These are phyloP conservation scores for Dothistroma pini DNA, from an alignment of 2,329 filamentous ascomycete species.

Conservation along the genomic window DNA sequence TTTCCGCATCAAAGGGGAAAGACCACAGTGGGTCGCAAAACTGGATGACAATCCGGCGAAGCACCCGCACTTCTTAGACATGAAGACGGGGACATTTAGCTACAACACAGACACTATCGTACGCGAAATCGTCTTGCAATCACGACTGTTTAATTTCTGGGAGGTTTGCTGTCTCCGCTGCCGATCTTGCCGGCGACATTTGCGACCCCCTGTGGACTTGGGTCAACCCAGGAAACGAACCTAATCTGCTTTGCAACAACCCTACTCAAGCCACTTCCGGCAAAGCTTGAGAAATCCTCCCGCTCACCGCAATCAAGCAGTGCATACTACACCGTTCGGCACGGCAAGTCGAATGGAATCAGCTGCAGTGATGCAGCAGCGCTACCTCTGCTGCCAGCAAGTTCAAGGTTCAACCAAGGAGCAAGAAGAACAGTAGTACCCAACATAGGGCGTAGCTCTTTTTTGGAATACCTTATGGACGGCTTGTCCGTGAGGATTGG, in stretches of 20 bases:
- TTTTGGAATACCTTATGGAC: not conserved
- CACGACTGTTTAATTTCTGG: no score
- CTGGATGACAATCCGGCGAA: no score
- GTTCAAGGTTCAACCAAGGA: not conserved
- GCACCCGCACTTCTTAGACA: no score
- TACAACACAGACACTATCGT: no score
- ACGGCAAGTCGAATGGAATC: not conserved
- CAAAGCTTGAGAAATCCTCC: not conserved
- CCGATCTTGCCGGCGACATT: no score
- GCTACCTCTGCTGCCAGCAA: not conserved
- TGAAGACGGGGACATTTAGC: no score
- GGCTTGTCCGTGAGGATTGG: not conserved
- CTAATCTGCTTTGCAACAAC: not conserved
- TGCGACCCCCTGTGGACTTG: not conserved
- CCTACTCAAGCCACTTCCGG: not conserved
- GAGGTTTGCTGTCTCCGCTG: no score
- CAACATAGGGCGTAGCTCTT: not conserved
- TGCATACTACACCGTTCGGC: not conserved
- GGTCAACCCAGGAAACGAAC: not conserved
- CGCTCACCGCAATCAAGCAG: not conserved
- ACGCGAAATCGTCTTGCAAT: no score
- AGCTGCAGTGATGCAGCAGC: not conserved
- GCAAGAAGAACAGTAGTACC: not conserved
- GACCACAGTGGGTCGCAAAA: no score
- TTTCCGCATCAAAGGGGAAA: not conserved